Evolutionary conservation across 768 basidiomycete species (phyloP).

Genomic region (Lactifluus hygrophoroides): DNA sequence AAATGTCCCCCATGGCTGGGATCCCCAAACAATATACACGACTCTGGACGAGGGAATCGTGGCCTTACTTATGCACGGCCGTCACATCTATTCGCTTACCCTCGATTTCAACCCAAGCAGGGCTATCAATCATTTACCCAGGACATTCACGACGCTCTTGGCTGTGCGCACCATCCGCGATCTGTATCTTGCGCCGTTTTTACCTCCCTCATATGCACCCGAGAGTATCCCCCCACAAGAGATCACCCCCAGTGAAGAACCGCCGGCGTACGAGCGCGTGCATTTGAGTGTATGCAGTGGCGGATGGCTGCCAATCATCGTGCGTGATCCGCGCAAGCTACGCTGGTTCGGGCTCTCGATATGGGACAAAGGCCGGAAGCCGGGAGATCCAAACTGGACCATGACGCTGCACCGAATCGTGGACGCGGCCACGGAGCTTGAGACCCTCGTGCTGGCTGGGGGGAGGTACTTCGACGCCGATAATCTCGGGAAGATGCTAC

Average conservation of each 20-base stretch:
- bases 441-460: constrained; percentile 4
- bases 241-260: not conserved
- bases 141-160: not conserved
- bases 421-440: constrained; percentile 3
- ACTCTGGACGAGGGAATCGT: not conserved
- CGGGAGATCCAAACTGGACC: not conserved
- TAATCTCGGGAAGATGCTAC: constrained; percentile 1
- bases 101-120: not conserved
- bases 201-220: not conserved
- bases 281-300: not conserved
- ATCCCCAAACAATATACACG: not conserved
- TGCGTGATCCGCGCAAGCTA: constrained; percentile 6
- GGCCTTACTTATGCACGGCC: not conserved
- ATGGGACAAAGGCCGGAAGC: not conserved
- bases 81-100: not conserved
- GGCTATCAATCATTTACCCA: not conserved
- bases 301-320: not conserved
- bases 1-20: not conserved
- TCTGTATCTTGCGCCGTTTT: not conserved
- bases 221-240: not conserved
- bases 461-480: not conserved
- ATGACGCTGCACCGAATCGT: not conserved
- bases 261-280: constrained; percentile 1
- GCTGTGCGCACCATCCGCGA: constrained; percentile 7
- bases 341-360: constrained; percentile 9